phyloP scores from a whole-genome alignment of 331 rosid species.

The Dryas integrifolia region DNA sequence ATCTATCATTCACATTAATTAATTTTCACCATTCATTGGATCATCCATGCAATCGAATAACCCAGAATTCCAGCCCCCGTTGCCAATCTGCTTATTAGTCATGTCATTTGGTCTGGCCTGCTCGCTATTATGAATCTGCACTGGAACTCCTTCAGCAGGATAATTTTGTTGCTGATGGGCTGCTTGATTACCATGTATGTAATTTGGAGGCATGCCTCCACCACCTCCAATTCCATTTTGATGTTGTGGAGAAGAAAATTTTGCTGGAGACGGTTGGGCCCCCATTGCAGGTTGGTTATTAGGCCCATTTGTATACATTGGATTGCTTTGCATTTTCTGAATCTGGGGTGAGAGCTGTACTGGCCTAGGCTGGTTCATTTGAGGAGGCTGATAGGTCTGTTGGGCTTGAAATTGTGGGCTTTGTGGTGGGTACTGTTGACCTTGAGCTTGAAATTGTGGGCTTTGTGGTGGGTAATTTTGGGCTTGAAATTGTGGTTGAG shows the following conservation, averaged over 20 bases:
- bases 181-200: neutral
- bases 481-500: too few relatives aligned
- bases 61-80: slow-evolving; percentile 20
- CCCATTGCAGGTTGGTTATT: slow-evolving; percentile 5
- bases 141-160: slow-evolving; percentile 17
- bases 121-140: neutral
- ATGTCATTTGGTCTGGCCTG: neutral
- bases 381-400: neutral
- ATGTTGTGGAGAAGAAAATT: neutral
- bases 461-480: neutral
- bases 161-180: neutral
- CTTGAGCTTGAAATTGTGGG: slow-evolving; percentile 7
- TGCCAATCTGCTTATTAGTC: neutral
- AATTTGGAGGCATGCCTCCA: too few relatives aligned
- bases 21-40: slow-evolving; percentile 26
- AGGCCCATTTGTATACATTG: slow-evolving; percentile 6
- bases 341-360: slow-evolving; percentile 2
- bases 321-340: slow-evolving; percentile 6
- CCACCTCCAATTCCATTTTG: too few relatives aligned
- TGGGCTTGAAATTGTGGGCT: slow-evolving; percentile 7
- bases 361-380: neutral
- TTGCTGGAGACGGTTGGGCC: neutral
- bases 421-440: slow-evolving; percentile 16
- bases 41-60: slow-evolving; percentile 35
- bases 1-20: neutral